Evolutionary conservation across 2,329 filamentous ascomycete genomes (phyloP).

Genomic region (Didymella pinodella): DNA sequence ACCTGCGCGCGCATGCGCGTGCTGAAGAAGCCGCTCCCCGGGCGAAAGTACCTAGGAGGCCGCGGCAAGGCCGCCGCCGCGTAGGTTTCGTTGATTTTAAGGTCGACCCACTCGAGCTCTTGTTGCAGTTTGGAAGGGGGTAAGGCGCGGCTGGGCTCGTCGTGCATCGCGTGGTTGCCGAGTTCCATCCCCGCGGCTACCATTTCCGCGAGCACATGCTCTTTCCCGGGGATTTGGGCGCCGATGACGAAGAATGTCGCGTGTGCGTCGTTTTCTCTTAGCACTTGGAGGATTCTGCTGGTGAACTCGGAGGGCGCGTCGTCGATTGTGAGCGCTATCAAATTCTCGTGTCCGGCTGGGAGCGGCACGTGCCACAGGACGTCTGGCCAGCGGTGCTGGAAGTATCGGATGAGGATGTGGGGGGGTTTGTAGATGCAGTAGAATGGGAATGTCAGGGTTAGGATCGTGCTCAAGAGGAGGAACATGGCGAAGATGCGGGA

Average conservation of each 20-base stretch:
- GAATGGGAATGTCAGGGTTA: slow-evolving; percentile 46
- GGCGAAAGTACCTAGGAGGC: slow-evolving; percentile 75
- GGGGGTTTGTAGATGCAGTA: slow-evolving; percentile 87
- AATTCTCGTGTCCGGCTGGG: slow-evolving; percentile 55
- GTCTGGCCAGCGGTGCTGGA: slow-evolving; percentile 76
- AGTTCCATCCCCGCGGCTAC: slow-evolving; percentile 66
- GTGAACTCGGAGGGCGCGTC: slow-evolving; percentile 82
- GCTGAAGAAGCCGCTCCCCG: slow-evolving; percentile 85
- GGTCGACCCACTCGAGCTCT: slow-evolving; percentile 72
- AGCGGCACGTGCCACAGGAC: slow-evolving; percentile 74
- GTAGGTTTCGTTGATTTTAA: slow-evolving; percentile 66
- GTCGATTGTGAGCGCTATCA: slow-evolving; percentile 86
- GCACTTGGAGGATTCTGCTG: slow-evolving; percentile 70
- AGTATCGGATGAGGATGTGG: slow-evolving; percentile 71
- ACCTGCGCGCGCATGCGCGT: slow-evolving; percentile 70
- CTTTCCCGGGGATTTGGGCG: slow-evolving; percentile 68
- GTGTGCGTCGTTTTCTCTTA: slow-evolving; percentile 70
- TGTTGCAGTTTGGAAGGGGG: slow-evolving; percentile 64
- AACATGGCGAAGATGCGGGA: slow-evolving; percentile 51
- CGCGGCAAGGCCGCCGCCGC: slow-evolving; percentile 50
- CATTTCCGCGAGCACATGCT: slow-evolving; percentile 59
- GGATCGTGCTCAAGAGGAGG: slow-evolving; percentile 35
- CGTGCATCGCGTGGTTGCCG: slow-evolving; percentile 88
- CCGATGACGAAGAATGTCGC: slow-evolving; percentile 94
- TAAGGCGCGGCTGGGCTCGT: slow-evolving; percentile 75